These are phyloP conservation scores for Fusarium sp. DNA, from an alignment of 2,329 filamentous ascomycete genomes.

Conservation along the genomic window DNA sequence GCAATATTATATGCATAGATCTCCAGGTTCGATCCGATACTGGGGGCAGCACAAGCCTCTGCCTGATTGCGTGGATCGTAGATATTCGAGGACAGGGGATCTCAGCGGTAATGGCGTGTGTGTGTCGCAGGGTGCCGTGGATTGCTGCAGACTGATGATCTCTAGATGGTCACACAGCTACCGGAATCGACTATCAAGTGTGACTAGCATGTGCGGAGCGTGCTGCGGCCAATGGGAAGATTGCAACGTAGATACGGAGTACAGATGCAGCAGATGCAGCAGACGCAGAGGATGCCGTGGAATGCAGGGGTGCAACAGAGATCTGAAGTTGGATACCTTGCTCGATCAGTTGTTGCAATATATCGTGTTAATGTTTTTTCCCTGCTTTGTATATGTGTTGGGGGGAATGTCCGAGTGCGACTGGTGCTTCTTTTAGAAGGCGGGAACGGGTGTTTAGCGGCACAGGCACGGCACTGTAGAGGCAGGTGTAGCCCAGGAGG, in stretches of 20 bases:
- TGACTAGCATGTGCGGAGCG: conserved; percentile 17
- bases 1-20: conserved; percentile 35
- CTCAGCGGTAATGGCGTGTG: conserved; percentile 31
- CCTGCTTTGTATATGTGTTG: conserved; percentile 4
- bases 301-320: conserved; percentile 17
- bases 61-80: conserved; percentile 25
- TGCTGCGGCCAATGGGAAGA: conserved; percentile 10
- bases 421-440: no score
- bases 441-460: not conserved
- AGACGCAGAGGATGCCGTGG: conserved; percentile 22
- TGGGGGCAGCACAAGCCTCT: conserved; percentile 38
- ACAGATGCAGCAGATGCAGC: conserved; percentile 14
- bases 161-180: conserved; percentile 33
- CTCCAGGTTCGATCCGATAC: conserved; percentile 23
- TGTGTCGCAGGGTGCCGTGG: conserved; percentile 32
- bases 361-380: no score
- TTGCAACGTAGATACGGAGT: not conserved
- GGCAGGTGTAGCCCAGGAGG: no score
- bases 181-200: conserved; percentile 24
- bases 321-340: conserved; percentile 1
- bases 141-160: conserved; percentile 41
- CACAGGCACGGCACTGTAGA: not conserved
- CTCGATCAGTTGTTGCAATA: not conserved
- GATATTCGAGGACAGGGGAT: conserved; percentile 30
- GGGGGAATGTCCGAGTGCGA: not conserved